Evolutionary conservation across 2,329 filamentous ascomycete species (phyloP).

Genomic region (Diaporthe sp.): DNA sequence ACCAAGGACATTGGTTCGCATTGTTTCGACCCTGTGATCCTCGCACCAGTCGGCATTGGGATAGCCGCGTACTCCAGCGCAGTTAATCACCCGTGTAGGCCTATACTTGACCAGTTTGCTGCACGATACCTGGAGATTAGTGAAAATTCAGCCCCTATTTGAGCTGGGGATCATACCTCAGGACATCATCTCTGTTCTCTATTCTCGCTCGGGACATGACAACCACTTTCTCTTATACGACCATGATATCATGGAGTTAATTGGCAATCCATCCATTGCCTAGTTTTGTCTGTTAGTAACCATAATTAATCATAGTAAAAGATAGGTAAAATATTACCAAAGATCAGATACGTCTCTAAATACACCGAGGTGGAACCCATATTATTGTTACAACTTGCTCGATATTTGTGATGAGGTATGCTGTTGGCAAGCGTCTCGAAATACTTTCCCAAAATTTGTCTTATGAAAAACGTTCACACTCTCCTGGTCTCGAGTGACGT

Average conservation of each 20-base stretch:
- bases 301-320: neutral
- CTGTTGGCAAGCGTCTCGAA: too few species aligned
- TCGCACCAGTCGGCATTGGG: slow-evolving; percentile 36
- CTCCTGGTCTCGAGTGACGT: too few species aligned
- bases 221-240: neutral
- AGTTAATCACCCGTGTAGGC: slow-evolving; percentile 32
- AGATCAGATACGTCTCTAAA: neutral
- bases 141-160: neutral
- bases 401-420: neutral
- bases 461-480: too few species aligned
- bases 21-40: slow-evolving; percentile 33
- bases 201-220: neutral
- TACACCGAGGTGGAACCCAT: neutral
- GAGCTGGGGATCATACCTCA: neutral
- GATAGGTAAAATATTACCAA: neutral
- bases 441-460: neutral
- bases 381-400: neutral
- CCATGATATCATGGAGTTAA: neutral
- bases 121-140: neutral
- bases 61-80: slow-evolving; percentile 29
- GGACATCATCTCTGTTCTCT: neutral
- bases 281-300: neutral
- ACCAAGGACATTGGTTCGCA: slow-evolving; percentile 33
- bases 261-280: slow-evolving; percentile 13
- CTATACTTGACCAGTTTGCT: slow-evolving; percentile 23